Conservation (phyloP, 371 early-diverging fungal species). For the Entomophthora muscae region DNA sequence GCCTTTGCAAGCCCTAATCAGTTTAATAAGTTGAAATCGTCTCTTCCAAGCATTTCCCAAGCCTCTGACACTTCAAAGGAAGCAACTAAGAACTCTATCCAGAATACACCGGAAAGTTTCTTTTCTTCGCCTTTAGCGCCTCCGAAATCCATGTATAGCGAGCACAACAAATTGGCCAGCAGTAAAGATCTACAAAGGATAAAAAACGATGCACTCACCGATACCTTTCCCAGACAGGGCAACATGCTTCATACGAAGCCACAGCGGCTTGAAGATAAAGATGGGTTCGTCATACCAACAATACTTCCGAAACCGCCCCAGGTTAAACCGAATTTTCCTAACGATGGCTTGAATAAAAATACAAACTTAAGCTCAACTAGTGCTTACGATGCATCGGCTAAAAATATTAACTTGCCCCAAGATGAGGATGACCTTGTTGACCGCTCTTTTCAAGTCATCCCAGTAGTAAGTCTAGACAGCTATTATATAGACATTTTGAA, state of each 20-base stretch:
- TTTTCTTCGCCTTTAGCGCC: not conserved
- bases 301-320: not conserved
- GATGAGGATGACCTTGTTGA: slow-evolving; percentile 1
- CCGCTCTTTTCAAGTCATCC: slow-evolving; percentile 3
- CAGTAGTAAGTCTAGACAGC: slow-evolving; percentile 5
- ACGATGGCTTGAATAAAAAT: not conserved
- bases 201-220: not conserved
- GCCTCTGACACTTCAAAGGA: not conserved
- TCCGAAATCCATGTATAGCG: not conserved
- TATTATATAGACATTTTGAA: too few species aligned
- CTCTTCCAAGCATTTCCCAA: not conserved
- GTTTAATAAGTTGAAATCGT: not conserved
- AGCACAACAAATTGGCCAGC: not conserved
- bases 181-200: not conserved
- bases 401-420: not conserved
- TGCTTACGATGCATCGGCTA: not conserved
- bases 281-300: not conserved
- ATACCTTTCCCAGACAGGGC: not conserved
- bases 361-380: not conserved
- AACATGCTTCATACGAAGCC: not conserved
- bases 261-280: not conserved
- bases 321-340: not conserved
- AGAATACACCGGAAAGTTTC: not conserved
- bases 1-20: not conserved
- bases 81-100: not conserved